phyloP scores from a whole-genome alignment of 345 rosid species.

The Eutrema japonicum region DNA sequence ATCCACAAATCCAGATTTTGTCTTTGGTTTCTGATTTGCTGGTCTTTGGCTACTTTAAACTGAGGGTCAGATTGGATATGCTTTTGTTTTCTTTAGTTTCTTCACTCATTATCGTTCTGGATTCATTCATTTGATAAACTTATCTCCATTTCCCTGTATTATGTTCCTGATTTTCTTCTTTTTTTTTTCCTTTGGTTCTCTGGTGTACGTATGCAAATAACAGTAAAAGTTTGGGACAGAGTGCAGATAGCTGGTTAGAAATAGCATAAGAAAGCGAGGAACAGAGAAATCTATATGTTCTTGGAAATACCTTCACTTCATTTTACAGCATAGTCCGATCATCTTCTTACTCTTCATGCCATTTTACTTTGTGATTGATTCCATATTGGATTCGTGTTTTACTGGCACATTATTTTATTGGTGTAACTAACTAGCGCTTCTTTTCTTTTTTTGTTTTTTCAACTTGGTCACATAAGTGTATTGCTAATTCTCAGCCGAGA shows the following conservation, averaged over 20 bases:
- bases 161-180: background rate
- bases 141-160: background rate
- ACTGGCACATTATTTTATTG: background rate
- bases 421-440: background rate
- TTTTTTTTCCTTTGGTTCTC: background rate
- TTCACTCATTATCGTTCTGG: background rate
- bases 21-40: background rate
- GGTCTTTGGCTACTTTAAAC: background rate
- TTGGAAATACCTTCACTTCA: background rate
- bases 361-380: constrained; percentile 10
- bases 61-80: background rate
- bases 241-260: background rate
- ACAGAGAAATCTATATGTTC: background rate
- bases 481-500: background rate
- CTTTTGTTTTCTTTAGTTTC: background rate
- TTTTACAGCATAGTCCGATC: background rate
- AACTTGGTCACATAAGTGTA: constrained; percentile 19
- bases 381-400: background rate
- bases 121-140: background rate
- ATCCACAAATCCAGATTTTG: background rate
- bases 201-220: background rate
- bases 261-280: background rate
- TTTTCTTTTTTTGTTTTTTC: background rate
- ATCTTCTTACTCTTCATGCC: background rate
- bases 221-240: background rate